Evolutionary conservation across 345 rosid genomes (phyloP).

Genomic region (Crucihimalaya himalaica): DNA sequence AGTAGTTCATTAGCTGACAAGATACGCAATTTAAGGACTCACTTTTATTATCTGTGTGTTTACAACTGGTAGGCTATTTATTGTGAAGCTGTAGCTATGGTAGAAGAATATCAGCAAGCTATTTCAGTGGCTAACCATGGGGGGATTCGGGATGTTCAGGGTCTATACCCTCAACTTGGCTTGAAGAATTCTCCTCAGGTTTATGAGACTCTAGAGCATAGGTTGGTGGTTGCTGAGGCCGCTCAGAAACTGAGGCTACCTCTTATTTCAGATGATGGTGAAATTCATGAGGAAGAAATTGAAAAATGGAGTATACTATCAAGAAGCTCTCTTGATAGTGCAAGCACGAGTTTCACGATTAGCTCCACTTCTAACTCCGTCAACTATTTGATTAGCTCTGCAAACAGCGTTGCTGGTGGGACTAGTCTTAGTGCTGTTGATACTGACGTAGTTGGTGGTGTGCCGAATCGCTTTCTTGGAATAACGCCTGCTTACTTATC

Average conservation of each 20-base stretch:
- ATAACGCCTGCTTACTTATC: slow-evolving; percentile 84
- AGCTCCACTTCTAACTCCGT: slow-evolving; percentile 75
- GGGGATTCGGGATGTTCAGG: slow-evolving; percentile 75
- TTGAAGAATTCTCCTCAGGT: slow-evolving; percentile 87
- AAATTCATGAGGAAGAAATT: slow-evolving; percentile 88
- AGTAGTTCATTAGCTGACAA: not conserved
- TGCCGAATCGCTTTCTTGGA: slow-evolving; percentile 89
- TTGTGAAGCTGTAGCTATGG: slow-evolving; percentile 86
- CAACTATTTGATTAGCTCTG: slow-evolving; percentile 58
- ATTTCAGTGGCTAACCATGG: slow-evolving; percentile 69
- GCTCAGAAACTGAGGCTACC: slow-evolving; percentile 96
- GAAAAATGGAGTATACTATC: slow-evolving; percentile 90
- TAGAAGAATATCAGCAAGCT: slow-evolving; percentile 94
- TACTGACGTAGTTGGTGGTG: slow-evolving; percentile 87
- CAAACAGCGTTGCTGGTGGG: slow-evolving; percentile 51
- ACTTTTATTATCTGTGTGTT: not conserved
- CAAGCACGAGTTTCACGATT: slow-evolving; percentile 64
- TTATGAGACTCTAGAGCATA: slow-evolving; percentile 86
- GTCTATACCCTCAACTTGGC: slow-evolving; percentile 66
- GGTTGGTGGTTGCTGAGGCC: slow-evolving; percentile 91
- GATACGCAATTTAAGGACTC: not conserved
- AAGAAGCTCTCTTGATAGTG: slow-evolving; percentile 85
- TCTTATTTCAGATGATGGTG: slow-evolving; percentile 88
- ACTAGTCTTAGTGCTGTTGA: slow-evolving; percentile 51
- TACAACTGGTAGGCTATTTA: slow-evolving; percentile 62